Percentiles rank a stretch among this genome's conserved stretches.
These are phyloP conservation scores for Vaccinium vitisidaea DNA, from an alignment of 148 eudicot species.

Conservation along the genomic window DNA sequence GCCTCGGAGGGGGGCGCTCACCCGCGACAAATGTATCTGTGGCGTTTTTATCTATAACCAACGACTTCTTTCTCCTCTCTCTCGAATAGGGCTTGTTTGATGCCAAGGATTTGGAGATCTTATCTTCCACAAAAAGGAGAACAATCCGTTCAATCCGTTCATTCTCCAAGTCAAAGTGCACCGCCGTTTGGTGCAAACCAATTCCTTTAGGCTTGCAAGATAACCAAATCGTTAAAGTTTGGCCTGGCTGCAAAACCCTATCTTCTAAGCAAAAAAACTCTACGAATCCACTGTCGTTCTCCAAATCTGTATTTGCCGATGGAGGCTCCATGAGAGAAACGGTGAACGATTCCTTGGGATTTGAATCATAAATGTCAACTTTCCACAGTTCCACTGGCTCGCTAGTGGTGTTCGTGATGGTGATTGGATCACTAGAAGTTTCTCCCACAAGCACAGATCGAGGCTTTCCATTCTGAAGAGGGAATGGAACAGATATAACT, in stretches of 20 bases:
- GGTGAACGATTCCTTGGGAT: conserved; percentile 67
- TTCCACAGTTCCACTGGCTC: conserved; percentile 67
- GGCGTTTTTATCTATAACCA: conserved; percentile 19
- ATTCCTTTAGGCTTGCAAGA: conserved; percentile 83
- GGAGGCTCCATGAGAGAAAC: conserved; percentile 85
- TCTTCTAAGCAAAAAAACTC: conserved; percentile 68
- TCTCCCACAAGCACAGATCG: conserved; percentile 60
- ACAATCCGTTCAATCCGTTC: conserved; percentile 69
- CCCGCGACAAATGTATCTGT: conserved; percentile 45
- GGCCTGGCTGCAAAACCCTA: conserved; percentile 53
- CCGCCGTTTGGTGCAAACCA: conserved; percentile 69
- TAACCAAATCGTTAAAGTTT: conserved; percentile 63
- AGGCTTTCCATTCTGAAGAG: conserved; percentile 59
- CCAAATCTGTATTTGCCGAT: conserved; percentile 34
- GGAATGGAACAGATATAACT: conserved; percentile 75
- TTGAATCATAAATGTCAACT: conserved; percentile 70
- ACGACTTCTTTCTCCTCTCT: conserved; percentile 35
- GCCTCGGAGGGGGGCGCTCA: conserved; percentile 65
- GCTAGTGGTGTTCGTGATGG: conserved; percentile 53
- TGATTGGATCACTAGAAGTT: conserved; percentile 45
- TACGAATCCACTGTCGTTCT: conserved; percentile 42
- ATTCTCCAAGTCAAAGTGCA: conserved; percentile 63
- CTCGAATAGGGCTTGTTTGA: conserved; percentile 60
- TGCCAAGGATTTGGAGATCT: conserved; percentile 60
- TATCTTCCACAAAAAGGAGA: conserved; percentile 78